Evolutionary conservation across 192 early-diverging fungal genomes (phyloP), one percentile per base, ranked within the genome.

Genomic region (Piromyces sp.): DNA sequence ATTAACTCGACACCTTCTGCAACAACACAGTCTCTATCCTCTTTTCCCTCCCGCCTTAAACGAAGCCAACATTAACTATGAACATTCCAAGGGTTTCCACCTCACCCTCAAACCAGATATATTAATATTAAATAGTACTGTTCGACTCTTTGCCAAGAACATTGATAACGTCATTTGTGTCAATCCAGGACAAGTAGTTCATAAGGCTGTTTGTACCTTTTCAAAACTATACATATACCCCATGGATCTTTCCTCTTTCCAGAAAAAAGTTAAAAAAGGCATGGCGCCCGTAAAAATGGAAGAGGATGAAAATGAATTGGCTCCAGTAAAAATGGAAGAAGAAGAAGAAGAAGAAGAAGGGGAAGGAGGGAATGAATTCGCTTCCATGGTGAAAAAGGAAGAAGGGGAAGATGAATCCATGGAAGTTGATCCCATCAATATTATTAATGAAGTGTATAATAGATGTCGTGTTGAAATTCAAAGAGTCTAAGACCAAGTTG

Each of bases 21-120:
- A 92, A 80, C 96, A 97, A 85, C 90, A 94, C 58, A 89, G 89
- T 80, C 90, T 97, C 51, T 96, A 96, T 81, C 96, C 97, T n/a
- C 87, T 97, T 16, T 93, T 92, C 38, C 94, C 95, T 7, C 90
- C 91, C 38, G 80, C 83, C 12, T 81, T 38, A 58, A 84, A 80
- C 42, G 85, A 83, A 42, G 83, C 83, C 4, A 86, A 84, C 78
- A 58, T 89, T 13, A 86, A 87, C 81, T 79, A 81, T 7, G 84
- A 86, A 7, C 83, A 86, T 15, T 81, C 82, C 15, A 79, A 81
- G 11, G 80, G 31, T n/a, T 85, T 16, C 22, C 81, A 84, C 37
- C 51, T 89, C 12, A 87, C 85, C 82, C 81, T 78, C 15, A 85
- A 87, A 38, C 96, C 96, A 5, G 97, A 99, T 85, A 86, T 99